These are phyloP conservation scores for Pseudogymnoascus sp. DNA, from an alignment of 2,329 filamentous ascomycete species.

Conservation along the genomic window DNA sequence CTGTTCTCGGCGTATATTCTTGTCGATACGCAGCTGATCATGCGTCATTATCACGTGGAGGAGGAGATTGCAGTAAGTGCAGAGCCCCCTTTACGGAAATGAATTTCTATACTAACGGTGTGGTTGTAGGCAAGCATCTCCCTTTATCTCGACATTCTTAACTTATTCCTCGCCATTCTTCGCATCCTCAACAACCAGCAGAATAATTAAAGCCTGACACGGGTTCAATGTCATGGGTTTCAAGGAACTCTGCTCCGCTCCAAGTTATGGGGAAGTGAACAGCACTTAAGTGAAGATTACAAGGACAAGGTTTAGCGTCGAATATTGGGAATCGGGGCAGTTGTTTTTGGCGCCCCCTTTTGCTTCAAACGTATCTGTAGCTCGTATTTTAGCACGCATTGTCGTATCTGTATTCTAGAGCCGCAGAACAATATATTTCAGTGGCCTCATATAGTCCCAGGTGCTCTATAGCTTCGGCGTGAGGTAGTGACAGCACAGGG, in stretches of 20 bases:
- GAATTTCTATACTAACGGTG: not conserved
- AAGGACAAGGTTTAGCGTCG: not conserved
- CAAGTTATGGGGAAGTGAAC: not conserved
- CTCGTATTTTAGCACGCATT: not conserved
- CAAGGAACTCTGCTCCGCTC: not conserved
- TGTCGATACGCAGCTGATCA: conserved; percentile 90
- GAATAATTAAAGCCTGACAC: conserved; percentile 60
- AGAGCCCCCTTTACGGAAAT: not conserved
- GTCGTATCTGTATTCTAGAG: conserved; percentile 2
- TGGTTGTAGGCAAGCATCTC: conserved; percentile 64
- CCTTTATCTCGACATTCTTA: conserved; percentile 92
- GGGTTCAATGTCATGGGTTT: not conserved
- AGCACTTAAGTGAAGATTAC: not conserved
- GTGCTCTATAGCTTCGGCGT: not conserved
- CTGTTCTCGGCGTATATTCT: conserved; percentile 94
- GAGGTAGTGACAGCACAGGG: not conserved
- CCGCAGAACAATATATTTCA: not conserved
- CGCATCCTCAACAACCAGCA: conserved; percentile 93
- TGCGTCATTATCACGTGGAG: conserved; percentile 94
- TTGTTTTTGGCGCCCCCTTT: not conserved
- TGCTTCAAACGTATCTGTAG: not conserved
- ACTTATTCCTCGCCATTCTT: conserved; percentile 92
- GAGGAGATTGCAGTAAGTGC: conserved; percentile 70
- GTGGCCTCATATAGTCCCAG: not conserved
- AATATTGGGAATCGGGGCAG: not conserved